phyloP scores from a whole-genome alignment of 192 early-diverging fungal genomes.

The Mortierella claussenii region DNA sequence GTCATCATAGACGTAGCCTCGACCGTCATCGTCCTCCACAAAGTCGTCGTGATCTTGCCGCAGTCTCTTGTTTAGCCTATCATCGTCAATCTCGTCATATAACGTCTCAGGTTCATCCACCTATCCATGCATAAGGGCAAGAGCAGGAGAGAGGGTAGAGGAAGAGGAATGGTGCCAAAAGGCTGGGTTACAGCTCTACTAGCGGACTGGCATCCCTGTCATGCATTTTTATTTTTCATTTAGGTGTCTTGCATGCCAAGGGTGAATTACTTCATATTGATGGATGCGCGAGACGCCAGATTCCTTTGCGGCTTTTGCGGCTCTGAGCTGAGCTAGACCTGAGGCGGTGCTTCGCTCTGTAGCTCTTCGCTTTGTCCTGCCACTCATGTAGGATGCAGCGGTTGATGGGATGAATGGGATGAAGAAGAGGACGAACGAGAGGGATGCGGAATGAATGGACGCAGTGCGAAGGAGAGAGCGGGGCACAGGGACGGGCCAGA shows the following conservation, averaged over 20 bases:
- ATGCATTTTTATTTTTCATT: not conserved
- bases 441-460: too few species aligned
- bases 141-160: not conserved
- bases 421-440: not conserved
- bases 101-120: constrained; percentile 53
- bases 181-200: too few species aligned
- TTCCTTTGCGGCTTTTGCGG: constrained; percentile 14
- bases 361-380: constrained; percentile 41
- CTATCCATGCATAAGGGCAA: constrained; percentile 9
- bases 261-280: constrained; percentile 34
- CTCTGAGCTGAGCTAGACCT: constrained; percentile 22
- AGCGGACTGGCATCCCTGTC: too few species aligned
- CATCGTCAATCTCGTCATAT: constrained; percentile 73
- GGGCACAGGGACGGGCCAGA: too few species aligned
- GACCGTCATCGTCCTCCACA: constrained; percentile 75
- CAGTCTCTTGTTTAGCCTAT: constrained; percentile 55
- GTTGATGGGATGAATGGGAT: not conserved
- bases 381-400: constrained; percentile 19
- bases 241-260: not conserved
- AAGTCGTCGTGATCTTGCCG: constrained; percentile 63
- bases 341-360: constrained; percentile 12
- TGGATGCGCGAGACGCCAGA: constrained; percentile 37
- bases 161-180: not conserved
- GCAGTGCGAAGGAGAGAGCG: too few species aligned
- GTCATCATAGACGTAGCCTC: constrained; percentile 67